phyloP scores from a whole-genome alignment of 2,329 filamentous ascomycete species.

The Ramichloridium luteum region DNA sequence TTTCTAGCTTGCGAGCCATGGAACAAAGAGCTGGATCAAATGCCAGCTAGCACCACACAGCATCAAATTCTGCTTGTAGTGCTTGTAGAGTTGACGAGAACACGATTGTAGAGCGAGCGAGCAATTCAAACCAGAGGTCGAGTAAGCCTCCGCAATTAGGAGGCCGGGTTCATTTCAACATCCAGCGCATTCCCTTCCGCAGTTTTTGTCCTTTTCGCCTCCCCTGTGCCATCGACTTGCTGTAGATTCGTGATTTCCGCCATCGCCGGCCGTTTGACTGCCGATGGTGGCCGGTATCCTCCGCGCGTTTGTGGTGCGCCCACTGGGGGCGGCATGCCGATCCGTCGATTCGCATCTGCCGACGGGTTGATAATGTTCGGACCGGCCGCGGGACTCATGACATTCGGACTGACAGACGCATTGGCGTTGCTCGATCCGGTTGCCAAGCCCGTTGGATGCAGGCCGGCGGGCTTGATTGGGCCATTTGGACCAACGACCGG shows the following conservation, averaged over 20 bases:
- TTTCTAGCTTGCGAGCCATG: no score
- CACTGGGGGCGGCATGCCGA: slow-evolving; percentile 35
- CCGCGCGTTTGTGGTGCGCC: slow-evolving; percentile 27
- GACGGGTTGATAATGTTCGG: no score
- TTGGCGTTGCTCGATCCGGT: slow-evolving; percentile 33
- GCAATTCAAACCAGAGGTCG: no score
- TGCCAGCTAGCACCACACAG: no score
- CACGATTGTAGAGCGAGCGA: no score
- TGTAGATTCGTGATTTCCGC: slow-evolving; percentile 36
- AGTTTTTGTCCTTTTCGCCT: slow-evolving; percentile 31
- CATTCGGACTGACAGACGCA: no score
- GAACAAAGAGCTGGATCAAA: no score
- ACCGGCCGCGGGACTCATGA: no score
- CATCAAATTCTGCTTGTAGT: no score
- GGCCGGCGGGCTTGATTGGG: slow-evolving; percentile 6
- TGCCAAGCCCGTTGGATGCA: slow-evolving; percentile 12
- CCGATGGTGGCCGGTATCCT: slow-evolving; percentile 34
- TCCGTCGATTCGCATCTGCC: slow-evolving; percentile 33
- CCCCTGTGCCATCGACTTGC: slow-evolving; percentile 23
- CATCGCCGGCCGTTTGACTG: slow-evolving; percentile 27
- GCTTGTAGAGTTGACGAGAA: no score
- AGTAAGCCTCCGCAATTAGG: no score
- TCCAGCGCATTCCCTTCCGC: slow-evolving; percentile 15
- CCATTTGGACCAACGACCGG: slow-evolving; percentile 3
- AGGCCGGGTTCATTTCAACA: no score